Evolutionary conservation across 352 stramenopile species (phyloP).

Genomic region (Globisporangium okanoganense): DNA sequence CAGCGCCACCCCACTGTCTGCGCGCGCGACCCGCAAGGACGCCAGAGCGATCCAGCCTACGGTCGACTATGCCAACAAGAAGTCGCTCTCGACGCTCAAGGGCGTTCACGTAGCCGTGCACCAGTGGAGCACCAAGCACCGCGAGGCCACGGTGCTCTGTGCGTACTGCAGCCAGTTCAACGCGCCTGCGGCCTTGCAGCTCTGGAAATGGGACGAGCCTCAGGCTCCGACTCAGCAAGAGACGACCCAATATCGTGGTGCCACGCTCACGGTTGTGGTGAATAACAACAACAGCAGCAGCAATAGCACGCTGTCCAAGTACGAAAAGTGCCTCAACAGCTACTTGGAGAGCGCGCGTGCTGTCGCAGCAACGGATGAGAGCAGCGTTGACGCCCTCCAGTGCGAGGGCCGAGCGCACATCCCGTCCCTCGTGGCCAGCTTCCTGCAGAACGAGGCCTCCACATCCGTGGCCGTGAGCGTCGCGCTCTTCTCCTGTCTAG

Average conservation of each 20-base stretch:
- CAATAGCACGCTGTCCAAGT: neutral
- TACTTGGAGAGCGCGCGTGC: constrained; percentile 10
- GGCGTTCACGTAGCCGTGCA: constrained; percentile 10
- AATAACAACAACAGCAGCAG: neutral
- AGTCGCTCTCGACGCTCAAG: constrained; percentile 12
- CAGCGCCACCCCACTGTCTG: neutral
- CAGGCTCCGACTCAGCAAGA: neutral
- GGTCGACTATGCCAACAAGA: constrained; percentile 8
- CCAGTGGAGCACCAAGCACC: constrained; percentile 14
- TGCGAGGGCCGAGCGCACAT: constrained; percentile 12
- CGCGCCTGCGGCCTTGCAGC: constrained; percentile 3
- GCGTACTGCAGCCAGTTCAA: constrained; percentile 15
- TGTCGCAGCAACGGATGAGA: neutral
- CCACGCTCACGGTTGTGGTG: constrained; percentile 15
- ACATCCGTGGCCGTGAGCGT: constrained; percentile 7
- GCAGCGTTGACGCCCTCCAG: neutral
- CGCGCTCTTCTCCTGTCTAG: constrained; percentile 6
- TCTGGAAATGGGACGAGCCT: constrained; percentile 12
- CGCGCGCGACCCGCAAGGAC: constrained; percentile 6
- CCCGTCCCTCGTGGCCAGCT: constrained; percentile 15
- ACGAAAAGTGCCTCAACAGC: constrained; percentile 14
- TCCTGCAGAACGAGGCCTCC: constrained; percentile 17
- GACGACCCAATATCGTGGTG: neutral
- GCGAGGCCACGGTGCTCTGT: neutral
- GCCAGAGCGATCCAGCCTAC: constrained; percentile 6